Conservation (phyloP, 2,329 filamentous ascomycete species). For the Raffaelea albimanens region DNA sequence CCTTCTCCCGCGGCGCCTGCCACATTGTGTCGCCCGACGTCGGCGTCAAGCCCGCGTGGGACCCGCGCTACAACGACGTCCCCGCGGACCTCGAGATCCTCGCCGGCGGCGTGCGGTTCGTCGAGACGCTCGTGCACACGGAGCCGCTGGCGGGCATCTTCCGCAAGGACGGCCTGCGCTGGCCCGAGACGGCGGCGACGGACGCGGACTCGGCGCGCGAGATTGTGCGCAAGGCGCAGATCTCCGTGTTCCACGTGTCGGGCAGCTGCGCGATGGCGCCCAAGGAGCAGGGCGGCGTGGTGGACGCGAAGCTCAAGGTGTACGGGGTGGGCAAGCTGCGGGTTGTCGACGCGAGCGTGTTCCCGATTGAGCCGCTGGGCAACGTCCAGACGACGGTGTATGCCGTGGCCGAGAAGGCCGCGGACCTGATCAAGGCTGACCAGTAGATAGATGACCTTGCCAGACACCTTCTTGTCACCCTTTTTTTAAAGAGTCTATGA, state of each 20-base stretch:
- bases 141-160: conserved; percentile 22
- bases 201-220: conserved; percentile 25
- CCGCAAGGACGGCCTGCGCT: conserved; percentile 22
- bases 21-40: conserved; percentile 37
- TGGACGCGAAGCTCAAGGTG: background rate
- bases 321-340: conserved; percentile 5
- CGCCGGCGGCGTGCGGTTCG: conserved; percentile 11
- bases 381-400: conserved; percentile 8
- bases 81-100: conserved; percentile 6
- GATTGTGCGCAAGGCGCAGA: conserved; percentile 23
- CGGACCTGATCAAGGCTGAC: conserved; percentile 5
- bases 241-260: conserved; percentile 34
- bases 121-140: conserved; percentile 21
- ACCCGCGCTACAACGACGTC: conserved; percentile 37
- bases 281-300: conserved; percentile 3
- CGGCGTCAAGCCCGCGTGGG: conserved; percentile 34
- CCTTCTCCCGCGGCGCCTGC: conserved; percentile 44
- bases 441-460: too few relatives aligned
- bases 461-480: too few relatives aligned
- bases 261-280: conserved; percentile 29
- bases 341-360: conserved; percentile 8
- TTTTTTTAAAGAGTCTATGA: too few relatives aligned
- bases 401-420: conserved; percentile 8
- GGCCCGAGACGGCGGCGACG: conserved; percentile 22
- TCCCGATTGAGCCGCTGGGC: conserved; percentile 5